Evolutionary conservation across 2,329 filamentous ascomycete species (phyloP), one percentile per base, ranked within the genome.

Genomic region (Trichoderma oligosporum): DNA sequence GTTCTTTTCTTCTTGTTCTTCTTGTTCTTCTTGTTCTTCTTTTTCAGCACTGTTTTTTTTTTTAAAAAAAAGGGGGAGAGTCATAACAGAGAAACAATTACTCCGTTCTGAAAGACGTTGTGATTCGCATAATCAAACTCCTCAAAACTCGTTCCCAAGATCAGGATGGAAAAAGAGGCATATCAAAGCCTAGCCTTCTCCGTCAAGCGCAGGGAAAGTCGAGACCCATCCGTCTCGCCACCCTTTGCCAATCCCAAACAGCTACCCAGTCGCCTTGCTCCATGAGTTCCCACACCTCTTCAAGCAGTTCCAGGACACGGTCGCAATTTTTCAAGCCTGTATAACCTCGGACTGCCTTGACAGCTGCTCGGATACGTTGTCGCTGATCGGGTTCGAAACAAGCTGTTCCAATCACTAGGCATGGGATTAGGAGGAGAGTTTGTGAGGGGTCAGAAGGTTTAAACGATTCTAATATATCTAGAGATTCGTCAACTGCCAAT

Each of bases 221-320:
- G 33, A 85, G 73, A 0, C 73, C 76, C 69, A 84, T 76, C 7
- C 72, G 65, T 53, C 74, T 70, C 1, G 82, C 82, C 25, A 85
- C 75, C 3, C 73, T 72, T 60, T 85, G 82, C 83, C 83, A 86
- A 66, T 87, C 84, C 84, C 84, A 87, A 7, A 81, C 82, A 16
- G 76, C 74, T 24, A 74, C 63, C 78, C 82, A 85, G 48, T 85
- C 80, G 18, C 78, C 81, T 8, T 69, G 67, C 24, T 79, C 80
- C 81, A 86, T 85, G 20, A 81, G 73, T 20, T 73, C 69, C 83
- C 83, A 86, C 3, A 86, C 73, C 62, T 81, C 78, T 61, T 83
- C 79, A 11, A 86, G 74, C 1, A 86, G 68, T 59, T 82, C 73
- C 14, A 72, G 61, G 3, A 80, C 79, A 11, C 78, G 74, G 61